Base-by-base conservation (phyloP, 768 basidiomycete genomes). In the Boletus subcaerulescens region DNA sequence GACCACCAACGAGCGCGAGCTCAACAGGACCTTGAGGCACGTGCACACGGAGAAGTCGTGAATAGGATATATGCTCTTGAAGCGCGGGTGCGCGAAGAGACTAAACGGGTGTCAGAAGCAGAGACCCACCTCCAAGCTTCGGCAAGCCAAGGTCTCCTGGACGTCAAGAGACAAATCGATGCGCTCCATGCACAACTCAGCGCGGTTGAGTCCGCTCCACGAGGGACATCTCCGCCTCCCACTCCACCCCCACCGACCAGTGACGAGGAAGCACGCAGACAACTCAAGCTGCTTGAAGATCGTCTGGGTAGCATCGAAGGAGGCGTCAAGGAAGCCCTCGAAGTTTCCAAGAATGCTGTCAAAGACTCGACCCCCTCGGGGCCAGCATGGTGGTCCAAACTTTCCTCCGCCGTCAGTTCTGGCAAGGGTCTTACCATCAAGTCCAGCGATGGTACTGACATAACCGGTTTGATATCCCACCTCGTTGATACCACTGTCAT, bases 401-500 rank as follows among this genome's bases (percentile, higher is more conserved):
- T 85, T 13, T 77, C 77, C 14, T 74, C 82, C 0, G 74, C 70
- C 26, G 65, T 72, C 14, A 76, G 74, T 29, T 71, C 73, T 24
- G 79, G 77, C 40, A 71, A 75, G 8, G 76, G 76, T 14, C 55
- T 89, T 43, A 83, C 74, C 31, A 85, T 92, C 77, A 89, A 85
- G 68, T 83, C 87, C 1, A 71, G 81, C 17, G 88, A 90, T 53
- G 92, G 92, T 1, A 82, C 86, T 54, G 92, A 87, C 59, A 69
- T 86, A 22, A 86, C 87, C 0, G 74, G 78, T 13, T 76, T 93
- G 55, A 85, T 98, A 57, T 77, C 77, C 29, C 77, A 84, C 32
- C 78, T 97, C 46, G 89, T 98, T 64, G 86, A 93, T 55, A 74
- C 80, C 14, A 87, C 91, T 0, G 81, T 96, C 5, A 75, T 82